A percentile compares a stretch with the other conserved stretches of the same genome.
phyloP scores from a whole-genome alignment of 2,329 filamentous ascomycete species.

The Pseudogymnoascus sp. region DNA sequence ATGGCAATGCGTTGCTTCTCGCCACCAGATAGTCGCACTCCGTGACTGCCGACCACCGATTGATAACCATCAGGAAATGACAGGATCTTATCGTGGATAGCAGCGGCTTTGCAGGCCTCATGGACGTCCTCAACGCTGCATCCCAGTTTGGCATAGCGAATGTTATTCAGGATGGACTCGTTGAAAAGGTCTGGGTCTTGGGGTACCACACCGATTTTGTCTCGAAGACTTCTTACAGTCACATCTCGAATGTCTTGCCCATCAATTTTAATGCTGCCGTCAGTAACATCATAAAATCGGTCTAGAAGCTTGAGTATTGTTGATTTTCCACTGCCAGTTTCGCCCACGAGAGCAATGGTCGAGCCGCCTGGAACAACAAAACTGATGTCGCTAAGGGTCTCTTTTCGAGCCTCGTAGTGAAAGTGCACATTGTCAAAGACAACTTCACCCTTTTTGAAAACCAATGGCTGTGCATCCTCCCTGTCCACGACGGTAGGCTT shows the following conservation, averaged over 20 bases:
- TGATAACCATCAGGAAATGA: constrained; percentile 12
- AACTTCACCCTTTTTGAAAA: constrained; percentile 39
- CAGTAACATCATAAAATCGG: constrained; percentile 50
- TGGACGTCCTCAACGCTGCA: constrained; percentile 50
- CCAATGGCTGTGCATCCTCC: constrained; percentile 36
- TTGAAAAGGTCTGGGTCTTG: constrained; percentile 59
- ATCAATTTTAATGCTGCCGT: constrained; percentile 47
- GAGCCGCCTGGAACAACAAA: constrained; percentile 43
- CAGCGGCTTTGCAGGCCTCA: constrained; percentile 13
- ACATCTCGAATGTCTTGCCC: constrained; percentile 52
- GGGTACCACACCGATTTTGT: constrained; percentile 53
- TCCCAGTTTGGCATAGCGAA: constrained; percentile 53
- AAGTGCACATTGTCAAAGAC: constrained; percentile 47
- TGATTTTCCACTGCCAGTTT: constrained; percentile 55
- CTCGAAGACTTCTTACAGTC: constrained; percentile 46
- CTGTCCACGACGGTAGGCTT: constrained; percentile 46
- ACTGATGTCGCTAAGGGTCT: constrained; percentile 40
- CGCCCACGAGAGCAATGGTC: constrained; percentile 52
- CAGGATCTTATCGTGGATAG: constrained; percentile 12
- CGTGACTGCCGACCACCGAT: background rate
- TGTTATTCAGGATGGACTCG: constrained; percentile 53
- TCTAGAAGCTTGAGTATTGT: constrained; percentile 52
- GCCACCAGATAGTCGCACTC: constrained; percentile 11
- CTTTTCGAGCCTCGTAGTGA: constrained; percentile 44
- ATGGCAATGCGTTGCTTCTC: constrained; percentile 13